phyloP scores from a whole-genome alignment of 176 grass and related monocot genomes.

The Miscanthus lutarioriparius region DNA sequence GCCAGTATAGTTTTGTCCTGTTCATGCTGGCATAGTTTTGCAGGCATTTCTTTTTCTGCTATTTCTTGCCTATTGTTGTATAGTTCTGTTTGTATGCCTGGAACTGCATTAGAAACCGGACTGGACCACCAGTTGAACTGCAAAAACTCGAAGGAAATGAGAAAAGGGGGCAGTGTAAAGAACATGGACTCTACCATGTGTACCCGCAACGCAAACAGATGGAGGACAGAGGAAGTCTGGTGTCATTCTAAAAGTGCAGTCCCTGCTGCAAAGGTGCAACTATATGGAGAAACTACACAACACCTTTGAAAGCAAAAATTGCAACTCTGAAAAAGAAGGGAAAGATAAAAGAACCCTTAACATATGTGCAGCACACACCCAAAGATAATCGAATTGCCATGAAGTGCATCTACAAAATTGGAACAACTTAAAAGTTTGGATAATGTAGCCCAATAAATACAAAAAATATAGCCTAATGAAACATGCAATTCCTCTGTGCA shows the following conservation, averaged over 20 bases:
- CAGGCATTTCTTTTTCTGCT: neutral
- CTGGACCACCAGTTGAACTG: neutral
- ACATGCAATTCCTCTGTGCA: neutral
- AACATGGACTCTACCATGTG: neutral
- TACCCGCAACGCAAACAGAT: neutral
- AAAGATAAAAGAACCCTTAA: neutral
- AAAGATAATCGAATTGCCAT: neutral
- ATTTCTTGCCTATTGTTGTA: neutral
- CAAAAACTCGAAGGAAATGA: neutral
- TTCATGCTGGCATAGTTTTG: neutral
- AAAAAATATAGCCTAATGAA: neutral
- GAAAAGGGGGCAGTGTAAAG: neutral
- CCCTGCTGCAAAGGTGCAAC: neutral
- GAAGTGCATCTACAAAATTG: neutral
- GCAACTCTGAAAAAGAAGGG: neutral
- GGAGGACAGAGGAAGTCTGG: neutral
- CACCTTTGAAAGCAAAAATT: neutral
- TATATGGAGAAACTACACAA: neutral
- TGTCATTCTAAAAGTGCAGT: neutral
- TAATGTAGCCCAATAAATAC: neutral
- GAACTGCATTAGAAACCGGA: neutral
- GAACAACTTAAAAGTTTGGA: neutral
- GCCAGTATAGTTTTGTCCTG: neutral
- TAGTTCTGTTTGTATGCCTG: neutral
- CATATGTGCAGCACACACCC: neutral